A percentile compares a stretch with the other conserved stretches of the same genome.
Evolutionary conservation across 805 yeast species (phyloP).

Genomic region (Schwanniomyces vanrijiae): DNA sequence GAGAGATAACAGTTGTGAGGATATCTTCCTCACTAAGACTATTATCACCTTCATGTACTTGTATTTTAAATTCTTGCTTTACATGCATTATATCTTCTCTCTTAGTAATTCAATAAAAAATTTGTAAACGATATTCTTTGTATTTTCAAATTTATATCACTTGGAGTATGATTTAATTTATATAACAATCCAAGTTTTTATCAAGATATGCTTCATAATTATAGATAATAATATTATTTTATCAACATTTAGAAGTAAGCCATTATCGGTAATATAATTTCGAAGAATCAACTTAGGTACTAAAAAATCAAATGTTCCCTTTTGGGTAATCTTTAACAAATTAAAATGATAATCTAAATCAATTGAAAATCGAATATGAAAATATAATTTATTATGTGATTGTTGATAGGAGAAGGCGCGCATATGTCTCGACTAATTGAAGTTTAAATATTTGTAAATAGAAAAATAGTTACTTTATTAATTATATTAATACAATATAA

Average conservation of each 20-base stretch:
- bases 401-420: neutral
- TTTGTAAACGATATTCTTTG: neutral
- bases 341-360: too few relatives aligned
- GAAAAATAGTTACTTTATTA: neutral
- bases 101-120: too few relatives aligned
- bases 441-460: neutral
- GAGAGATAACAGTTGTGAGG: conserved; percentile 13
- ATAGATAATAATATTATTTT: neutral
- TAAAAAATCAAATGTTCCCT: neutral
- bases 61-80: neutral
- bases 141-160: neutral
- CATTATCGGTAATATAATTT: neutral
- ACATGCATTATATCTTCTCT: neutral
- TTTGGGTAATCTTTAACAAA: neutral
- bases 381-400: neutral
- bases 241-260: neutral
- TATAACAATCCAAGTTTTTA: neutral
- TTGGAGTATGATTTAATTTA: neutral
- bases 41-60: neutral
- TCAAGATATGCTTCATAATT: neutral
- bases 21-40: neutral
- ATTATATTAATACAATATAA: neutral
- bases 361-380: neutral
- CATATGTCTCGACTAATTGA: neutral
- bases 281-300: neutral